Evolutionary conservation across 2,329 filamentous ascomycete genomes (phyloP).

Genomic region (Cladosporium sphaerospermum): DNA sequence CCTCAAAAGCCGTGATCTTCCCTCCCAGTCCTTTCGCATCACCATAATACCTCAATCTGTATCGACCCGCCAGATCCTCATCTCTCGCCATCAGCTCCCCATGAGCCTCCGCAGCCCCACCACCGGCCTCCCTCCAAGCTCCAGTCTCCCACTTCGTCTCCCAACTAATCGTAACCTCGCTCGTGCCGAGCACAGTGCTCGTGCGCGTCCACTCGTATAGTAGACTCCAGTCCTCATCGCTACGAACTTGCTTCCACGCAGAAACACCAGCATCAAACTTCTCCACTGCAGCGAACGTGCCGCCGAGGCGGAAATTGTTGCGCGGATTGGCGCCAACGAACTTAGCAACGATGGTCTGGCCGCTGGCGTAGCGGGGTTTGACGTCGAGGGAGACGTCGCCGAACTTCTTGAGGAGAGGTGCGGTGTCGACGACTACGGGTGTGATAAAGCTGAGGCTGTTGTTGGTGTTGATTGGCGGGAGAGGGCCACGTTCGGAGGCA

Average conservation of each 20-base stretch:
- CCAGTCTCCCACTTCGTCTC: constrained; percentile 55
- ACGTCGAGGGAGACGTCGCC: constrained; percentile 57
- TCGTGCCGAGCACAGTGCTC: constrained; percentile 63
- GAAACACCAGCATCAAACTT: constrained; percentile 40
- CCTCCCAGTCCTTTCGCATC: constrained; percentile 66
- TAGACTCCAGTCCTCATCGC: constrained; percentile 77
- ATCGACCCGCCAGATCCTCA: constrained; percentile 51
- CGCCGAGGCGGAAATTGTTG: constrained; percentile 75
- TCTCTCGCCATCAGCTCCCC: constrained; percentile 25
- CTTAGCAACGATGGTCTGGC: constrained; percentile 56
- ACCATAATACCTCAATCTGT: constrained; percentile 77
- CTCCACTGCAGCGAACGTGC: constrained; percentile 74
- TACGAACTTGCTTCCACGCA: constrained; percentile 60
- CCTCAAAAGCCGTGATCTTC: constrained; percentile 61
- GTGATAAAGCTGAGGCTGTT: constrained; percentile 74
- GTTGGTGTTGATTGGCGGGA: constrained; percentile 71
- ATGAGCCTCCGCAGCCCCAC: constrained; percentile 9
- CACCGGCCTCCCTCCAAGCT: constrained; percentile 32
- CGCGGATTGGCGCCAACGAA: constrained; percentile 87
- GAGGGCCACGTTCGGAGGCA: constrained; percentile 43
- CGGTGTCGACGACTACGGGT: constrained; percentile 66
- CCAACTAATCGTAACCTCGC: constrained; percentile 75
- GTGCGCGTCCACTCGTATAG: constrained; percentile 74
- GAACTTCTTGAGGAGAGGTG: constrained; percentile 61
- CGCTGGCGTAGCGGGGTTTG: constrained; percentile 47